Conservation (phyloP, 2,329 filamentous ascomycete genomes). For the Fusarium veterinarium region DNA sequence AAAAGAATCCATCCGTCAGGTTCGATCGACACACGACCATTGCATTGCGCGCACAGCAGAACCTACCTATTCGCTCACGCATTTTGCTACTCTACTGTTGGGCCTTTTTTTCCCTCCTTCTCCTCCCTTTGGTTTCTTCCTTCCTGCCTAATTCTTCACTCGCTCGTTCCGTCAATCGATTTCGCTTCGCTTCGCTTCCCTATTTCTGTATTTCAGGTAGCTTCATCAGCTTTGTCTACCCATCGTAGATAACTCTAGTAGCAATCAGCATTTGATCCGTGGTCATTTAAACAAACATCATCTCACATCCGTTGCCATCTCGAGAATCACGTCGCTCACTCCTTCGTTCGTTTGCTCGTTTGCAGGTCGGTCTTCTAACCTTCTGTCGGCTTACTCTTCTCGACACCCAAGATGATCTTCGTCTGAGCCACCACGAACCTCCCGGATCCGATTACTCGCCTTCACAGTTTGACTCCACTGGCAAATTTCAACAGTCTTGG, state of each 20-base stretch:
- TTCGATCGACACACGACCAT: conserved; percentile 37
- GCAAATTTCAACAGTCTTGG: conserved; percentile 13
- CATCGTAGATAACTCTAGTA: conserved; percentile 19
- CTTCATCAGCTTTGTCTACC: conserved; percentile 18
- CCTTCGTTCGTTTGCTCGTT: conserved; percentile 28
- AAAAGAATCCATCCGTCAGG: conserved; percentile 24
- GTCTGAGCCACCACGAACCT: conserved; percentile 32
- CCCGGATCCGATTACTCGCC: conserved; percentile 23
- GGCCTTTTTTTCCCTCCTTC: conserved; percentile 6
- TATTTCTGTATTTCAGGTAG: conserved; percentile 29
- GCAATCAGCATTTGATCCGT: conserved; percentile 17
- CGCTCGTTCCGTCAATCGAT: conserved; percentile 23
- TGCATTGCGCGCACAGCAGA: conserved; percentile 14
- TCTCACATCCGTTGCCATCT: conserved; percentile 8
- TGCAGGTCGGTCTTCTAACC: conserved; percentile 24
- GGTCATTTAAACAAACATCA: conserved; percentile 19
- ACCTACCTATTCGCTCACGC: conserved; percentile 24
- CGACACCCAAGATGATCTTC: conserved; percentile 41
- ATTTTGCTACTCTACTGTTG: conserved; percentile 31
- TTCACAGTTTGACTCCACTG: conserved; percentile 12
- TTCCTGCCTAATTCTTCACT: conserved; percentile 19
- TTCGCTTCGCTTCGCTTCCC: conserved; percentile 27
- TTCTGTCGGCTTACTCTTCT: conserved; percentile 18
- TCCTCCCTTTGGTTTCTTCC: background rate
- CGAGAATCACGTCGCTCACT: conserved; percentile 36